Base-by-base conservation (phyloP, 116 monocot genomes). In the Posidonia oceanica region DNA sequence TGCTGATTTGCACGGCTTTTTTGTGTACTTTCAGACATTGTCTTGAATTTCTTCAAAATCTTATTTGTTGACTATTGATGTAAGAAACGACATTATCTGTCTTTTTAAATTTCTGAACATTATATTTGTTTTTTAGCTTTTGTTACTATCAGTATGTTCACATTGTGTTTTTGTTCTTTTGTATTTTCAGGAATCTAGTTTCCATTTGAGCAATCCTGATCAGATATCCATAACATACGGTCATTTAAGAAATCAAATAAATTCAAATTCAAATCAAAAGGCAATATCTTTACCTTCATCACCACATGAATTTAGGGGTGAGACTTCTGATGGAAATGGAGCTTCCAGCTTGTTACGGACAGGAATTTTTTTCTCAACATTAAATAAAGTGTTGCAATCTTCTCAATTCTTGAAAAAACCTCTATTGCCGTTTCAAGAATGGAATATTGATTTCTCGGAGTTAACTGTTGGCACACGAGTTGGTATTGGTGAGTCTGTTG, bases 361-460 rank as follows among this genome's bases (percentile, higher is more conserved):
- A 42, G 75, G 87, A 68, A 76, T 79, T 64, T 58, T 83, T 72
- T 79, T 76, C 21, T 82, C 84, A 54, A 78, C 66, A 36, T 93
- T 85, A 87, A 86, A 90, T 69, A 81, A 81, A 68, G 76, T 93
- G 10, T 81, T 98, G 76, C 80, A 93, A 78, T 84, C 84, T 18
- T 83, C 87, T 18, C 48, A 82, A n/a, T 86, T 87, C 79, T 71
- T 84, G 14, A 82, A 89, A 61, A 81, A 84, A 71, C 93, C 93
- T 54, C 72, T 93, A 7, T 72, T 87, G 51, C 93, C 93, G 39
- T 93, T 87, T 70, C 76, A 86, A 55, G 98, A 93, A 79, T 98
- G 98, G 98, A 84, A 89, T 71, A 90, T 98, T 72, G 88, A 90
- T 74, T 93, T 89, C 80, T 93, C 90, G 16, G 97, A 98, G 66